These are phyloP conservation scores for Lactarius pseudohatsudake DNA, from an alignment of 768 basidiomycete genomes.

Conservation along the genomic window DNA sequence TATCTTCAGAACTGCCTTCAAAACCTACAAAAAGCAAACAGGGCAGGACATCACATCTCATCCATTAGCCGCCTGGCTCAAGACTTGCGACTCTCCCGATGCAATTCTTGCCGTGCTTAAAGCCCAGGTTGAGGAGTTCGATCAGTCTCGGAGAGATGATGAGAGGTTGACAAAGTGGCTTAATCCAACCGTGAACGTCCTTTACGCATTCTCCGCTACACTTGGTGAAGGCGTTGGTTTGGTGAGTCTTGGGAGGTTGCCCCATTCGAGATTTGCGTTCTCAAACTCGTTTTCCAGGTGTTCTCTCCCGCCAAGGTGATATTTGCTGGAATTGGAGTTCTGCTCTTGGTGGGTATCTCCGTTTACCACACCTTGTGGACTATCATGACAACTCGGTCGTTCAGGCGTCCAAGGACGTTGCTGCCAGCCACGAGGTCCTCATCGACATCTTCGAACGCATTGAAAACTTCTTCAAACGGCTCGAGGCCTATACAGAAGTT, in stretches of 20 bases:
- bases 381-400: background rate
- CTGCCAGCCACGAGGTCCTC: background rate
- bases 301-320: background rate
- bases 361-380: no score
- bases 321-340: constrained; percentile 2
- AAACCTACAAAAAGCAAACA: background rate
- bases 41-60: background rate
- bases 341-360: background rate
- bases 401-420: background rate
- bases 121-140: background rate
- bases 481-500: background rate
- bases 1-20: background rate
- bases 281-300: background rate
- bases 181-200: background rate
- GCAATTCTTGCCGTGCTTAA: background rate
- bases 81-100: constrained; percentile 1
- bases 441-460: background rate
- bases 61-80: background rate
- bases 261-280: background rate
- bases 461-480: background rate
- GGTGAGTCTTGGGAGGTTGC: background rate
- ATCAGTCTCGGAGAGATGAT: background rate
- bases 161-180: constrained; percentile 8
- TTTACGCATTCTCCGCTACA: background rate
- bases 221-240: background rate